Conservation (phyloP, 2,329 filamentous ascomycete genomes). For the Thielaviopsis cerberus region DNA sequence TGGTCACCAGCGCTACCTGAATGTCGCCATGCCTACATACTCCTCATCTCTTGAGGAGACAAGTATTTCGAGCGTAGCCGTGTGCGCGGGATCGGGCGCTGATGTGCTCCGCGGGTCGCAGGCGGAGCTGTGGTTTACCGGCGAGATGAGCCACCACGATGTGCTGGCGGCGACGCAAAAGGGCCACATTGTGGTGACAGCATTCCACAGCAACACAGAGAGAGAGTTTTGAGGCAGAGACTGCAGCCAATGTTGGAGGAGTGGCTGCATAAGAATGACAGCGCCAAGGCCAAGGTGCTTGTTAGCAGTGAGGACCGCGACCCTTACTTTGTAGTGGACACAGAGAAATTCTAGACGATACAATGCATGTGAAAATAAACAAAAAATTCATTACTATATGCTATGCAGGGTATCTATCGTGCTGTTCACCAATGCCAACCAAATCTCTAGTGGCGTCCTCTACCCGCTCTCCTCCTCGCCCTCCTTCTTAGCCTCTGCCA, state of each 20-base stretch:
- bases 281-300: constrained; percentile 38
- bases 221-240: constrained; percentile 53
- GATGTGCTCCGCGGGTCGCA: constrained; percentile 50
- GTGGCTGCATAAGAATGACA: constrained; percentile 31
- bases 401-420: constrained; percentile 11
- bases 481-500: constrained; percentile 17
- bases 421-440: not conserved
- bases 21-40: constrained; percentile 34
- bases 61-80: constrained; percentile 51
- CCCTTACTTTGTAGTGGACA: constrained; percentile 42
- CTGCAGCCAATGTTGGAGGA: constrained; percentile 48
- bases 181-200: constrained; percentile 61
- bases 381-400: not conserved
- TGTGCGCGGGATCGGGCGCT: constrained; percentile 79
- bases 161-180: constrained; percentile 71
- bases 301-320: constrained; percentile 70
- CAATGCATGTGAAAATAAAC: not conserved
- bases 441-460: not conserved
- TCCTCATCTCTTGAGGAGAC: constrained; percentile 18
- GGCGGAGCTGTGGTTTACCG: constrained; percentile 73
- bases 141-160: constrained; percentile 85
- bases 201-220: constrained; percentile 91
- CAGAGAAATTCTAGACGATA: no score
- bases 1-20: constrained; percentile 40
- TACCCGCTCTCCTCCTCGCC: constrained; percentile 4